Evolutionary conservation across 257 asterid species (phyloP).

Genomic region (Jaltomata sinuosa): DNA sequence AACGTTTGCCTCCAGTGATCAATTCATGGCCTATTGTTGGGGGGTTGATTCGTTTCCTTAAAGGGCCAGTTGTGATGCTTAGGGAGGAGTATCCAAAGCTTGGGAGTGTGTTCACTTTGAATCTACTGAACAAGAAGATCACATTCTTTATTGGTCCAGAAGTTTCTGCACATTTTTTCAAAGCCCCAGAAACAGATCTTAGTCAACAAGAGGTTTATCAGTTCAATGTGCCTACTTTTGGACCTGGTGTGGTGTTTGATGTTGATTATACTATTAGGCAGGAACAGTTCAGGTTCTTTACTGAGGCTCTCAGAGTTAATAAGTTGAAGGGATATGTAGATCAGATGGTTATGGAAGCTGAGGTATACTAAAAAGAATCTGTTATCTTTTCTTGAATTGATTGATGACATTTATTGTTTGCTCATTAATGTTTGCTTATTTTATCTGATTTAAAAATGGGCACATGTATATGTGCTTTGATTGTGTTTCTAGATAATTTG

Average conservation of each 20-base stretch:
- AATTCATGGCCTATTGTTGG: conserved; percentile 60
- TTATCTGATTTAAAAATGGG: background rate
- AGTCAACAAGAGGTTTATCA: conserved; percentile 94
- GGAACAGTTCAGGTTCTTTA: conserved; percentile 94
- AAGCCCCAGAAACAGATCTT: conserved; percentile 90
- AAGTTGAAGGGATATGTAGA: conserved; percentile 85
- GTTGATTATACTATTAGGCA: conserved; percentile 81
- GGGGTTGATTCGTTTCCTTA: conserved; percentile 60
- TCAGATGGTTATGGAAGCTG: conserved; percentile 78
- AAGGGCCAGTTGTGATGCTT: conserved; percentile 81
- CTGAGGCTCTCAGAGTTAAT: conserved; percentile 78
- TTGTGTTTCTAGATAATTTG: background rate
- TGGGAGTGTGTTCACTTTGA: conserved; percentile 83
- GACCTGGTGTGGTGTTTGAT: conserved; percentile 96
- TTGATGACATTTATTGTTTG: background rate
- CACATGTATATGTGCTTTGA: background rate
- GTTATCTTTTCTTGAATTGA: background rate
- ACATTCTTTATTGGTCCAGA: conserved; percentile 92
- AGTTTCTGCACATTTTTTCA: conserved; percentile 92
- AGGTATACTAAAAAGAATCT: conserved; percentile 37
- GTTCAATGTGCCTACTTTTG: conserved; percentile 91
- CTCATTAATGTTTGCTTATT: background rate
- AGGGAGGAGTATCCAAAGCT: conserved; percentile 86
- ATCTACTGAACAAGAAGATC: conserved; percentile 57
- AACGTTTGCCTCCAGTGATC: conserved; percentile 63